Conservation (phyloP, 2,329 filamentous ascomycete genomes). For the Nannizzia gypsea region DNA sequence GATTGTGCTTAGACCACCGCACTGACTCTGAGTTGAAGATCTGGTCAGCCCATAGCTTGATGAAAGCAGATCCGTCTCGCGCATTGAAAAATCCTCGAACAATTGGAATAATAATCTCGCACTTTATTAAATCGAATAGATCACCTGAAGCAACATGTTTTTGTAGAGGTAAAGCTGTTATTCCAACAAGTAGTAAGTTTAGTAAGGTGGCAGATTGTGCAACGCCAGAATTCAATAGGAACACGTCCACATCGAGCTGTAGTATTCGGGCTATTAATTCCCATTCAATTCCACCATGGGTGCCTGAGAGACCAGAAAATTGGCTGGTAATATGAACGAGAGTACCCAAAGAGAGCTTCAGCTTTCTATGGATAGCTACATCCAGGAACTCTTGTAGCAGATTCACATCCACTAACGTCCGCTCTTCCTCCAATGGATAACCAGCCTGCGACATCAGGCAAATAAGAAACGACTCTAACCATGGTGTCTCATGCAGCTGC, state of each 20-base stretch:
- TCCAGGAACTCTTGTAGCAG: constrained; percentile 30
- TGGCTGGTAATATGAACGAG: constrained; percentile 29
- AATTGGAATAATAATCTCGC: constrained; percentile 29
- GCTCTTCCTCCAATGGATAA: constrained; percentile 22
- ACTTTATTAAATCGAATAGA: constrained; percentile 27
- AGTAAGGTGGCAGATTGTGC: constrained; percentile 27
- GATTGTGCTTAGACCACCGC: constrained; percentile 17
- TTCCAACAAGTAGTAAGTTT: constrained; percentile 26
- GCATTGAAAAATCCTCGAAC: constrained; percentile 31
- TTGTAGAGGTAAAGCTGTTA: constrained; percentile 24
- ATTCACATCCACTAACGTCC: constrained; percentile 16
- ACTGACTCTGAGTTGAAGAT: constrained; percentile 27
- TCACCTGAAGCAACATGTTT: constrained; percentile 11
- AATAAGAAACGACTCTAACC: constrained; percentile 40
- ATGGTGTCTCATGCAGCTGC: constrained; percentile 36
- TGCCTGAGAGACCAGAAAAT: constrained; percentile 30
- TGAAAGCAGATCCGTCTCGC: constrained; percentile 30
- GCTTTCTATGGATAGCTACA: constrained; percentile 27
- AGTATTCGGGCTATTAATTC: constrained; percentile 31
- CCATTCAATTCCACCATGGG: constrained; percentile 27
- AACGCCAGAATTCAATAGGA: constrained; percentile 34
- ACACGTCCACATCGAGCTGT: constrained; percentile 32
- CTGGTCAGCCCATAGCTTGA: constrained; percentile 31
- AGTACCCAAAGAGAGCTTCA: constrained; percentile 31
- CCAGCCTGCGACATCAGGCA: constrained; percentile 31